A percentile compares a stretch with the other conserved stretches of the same genome.
phyloP scores from a whole-genome alignment of 345 rosid species.

The Barbarea vulgaris region DNA sequence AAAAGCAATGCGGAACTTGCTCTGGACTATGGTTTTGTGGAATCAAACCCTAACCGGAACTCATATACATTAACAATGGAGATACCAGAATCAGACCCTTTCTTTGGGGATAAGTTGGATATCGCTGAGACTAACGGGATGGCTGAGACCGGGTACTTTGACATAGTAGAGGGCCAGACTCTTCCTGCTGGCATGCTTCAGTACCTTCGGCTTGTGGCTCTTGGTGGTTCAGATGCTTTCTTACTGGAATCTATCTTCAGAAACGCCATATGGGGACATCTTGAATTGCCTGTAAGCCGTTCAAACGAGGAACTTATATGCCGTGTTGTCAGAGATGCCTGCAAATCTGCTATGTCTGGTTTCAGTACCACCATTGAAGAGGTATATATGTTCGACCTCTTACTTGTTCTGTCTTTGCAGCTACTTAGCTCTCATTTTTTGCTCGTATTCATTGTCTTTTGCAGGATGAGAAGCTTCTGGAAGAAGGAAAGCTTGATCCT shows the following conservation, averaged over 20 bases:
- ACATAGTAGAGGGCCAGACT: conserved; percentile 61
- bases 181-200: conserved; percentile 85
- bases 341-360: conserved; percentile 84
- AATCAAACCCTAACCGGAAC: conserved; percentile 66
- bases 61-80: conserved; percentile 73
- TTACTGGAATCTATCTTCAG: conserved; percentile 79
- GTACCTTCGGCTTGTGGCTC: conserved; percentile 76
- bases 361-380: conserved; percentile 74
- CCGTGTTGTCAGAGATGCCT: conserved; percentile 66
- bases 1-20: conserved; percentile 94
- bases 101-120: conserved; percentile 44
- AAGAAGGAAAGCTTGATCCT: conserved; percentile 49
- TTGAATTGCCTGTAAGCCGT: conserved; percentile 78
- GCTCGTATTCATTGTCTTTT: conserved; percentile 10
- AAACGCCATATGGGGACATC: conserved; percentile 86
- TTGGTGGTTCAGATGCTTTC: conserved; percentile 70
- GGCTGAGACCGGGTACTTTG: conserved; percentile 71
- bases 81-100: conserved; percentile 72
- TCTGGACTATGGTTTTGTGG: conserved; percentile 88
- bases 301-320: conserved; percentile 90
- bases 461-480: conserved; percentile 74
- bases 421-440: not conserved
- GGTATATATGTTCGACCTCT: conserved; percentile 41
- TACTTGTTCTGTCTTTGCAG: conserved; percentile 15
- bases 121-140: conserved; percentile 81